Conservation (phyloP, 106 monocot species). For the Triglochin maritima region DNA sequence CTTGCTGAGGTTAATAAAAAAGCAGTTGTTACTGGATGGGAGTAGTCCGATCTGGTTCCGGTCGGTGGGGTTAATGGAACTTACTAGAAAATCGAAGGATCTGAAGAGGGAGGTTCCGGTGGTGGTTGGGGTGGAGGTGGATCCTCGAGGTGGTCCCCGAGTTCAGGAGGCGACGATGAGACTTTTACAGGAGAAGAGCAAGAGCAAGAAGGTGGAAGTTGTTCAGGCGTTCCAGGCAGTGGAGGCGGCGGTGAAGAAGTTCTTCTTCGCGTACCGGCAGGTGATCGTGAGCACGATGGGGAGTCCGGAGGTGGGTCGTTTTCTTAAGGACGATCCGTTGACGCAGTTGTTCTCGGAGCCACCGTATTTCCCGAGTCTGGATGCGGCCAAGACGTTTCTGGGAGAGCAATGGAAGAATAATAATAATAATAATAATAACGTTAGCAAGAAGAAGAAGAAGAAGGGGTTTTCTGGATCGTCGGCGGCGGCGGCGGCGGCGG, state of each 20-base stretch:
- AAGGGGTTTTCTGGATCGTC: too few relatives aligned
- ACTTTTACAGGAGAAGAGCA: conserved; percentile 43
- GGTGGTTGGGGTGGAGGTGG: conserved; percentile 67
- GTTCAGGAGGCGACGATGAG: conserved; percentile 78
- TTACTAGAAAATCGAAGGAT: conserved; percentile 33
- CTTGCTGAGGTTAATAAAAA: conserved; percentile 50
- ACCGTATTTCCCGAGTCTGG: conserved; percentile 74
- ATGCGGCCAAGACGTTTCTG: conserved; percentile 80
- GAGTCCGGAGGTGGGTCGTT: conserved; percentile 37
- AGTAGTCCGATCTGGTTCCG: conserved; percentile 45
- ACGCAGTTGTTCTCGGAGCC: conserved; percentile 62
- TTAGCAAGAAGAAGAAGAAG: too few relatives aligned
- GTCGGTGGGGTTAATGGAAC: conserved; percentile 35
- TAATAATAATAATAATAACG: not conserved
- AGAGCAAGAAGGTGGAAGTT: conserved; percentile 19
- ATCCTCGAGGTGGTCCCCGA: conserved; percentile 66
- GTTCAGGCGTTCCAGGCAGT: conserved; percentile 72
- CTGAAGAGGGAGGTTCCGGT: conserved; percentile 46
- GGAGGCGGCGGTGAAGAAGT: conserved; percentile 63
- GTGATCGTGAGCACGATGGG: conserved; percentile 52
- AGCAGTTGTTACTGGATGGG: conserved; percentile 13
- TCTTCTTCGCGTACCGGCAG: conserved; percentile 72
- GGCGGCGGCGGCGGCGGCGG: too few relatives aligned
- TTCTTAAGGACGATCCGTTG: conserved; percentile 17
- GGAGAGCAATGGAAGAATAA: conserved; percentile 47